A percentile compares a stretch with the other conserved stretches of the same genome.
Evolutionary conservation across 768 basidiomycete genomes (phyloP).

Genomic region (Cystobasidium tubakii): DNA sequence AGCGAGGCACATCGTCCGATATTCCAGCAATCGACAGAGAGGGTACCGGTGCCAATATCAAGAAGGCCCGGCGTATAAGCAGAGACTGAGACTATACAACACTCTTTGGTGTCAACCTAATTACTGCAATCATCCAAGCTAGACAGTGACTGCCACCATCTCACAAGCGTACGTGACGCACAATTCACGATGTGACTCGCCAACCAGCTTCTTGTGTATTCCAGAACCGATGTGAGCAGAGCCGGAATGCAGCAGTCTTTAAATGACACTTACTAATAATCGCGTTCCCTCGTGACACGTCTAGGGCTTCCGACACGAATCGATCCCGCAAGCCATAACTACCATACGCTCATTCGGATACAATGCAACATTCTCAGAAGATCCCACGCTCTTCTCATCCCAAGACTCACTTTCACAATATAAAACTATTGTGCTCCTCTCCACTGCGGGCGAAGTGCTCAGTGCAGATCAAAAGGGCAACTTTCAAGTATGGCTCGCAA

Average conservation of each 20-base stretch:
- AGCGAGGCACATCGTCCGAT: not conserved
- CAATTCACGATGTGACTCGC: not conserved
- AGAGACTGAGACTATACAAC: not conserved
- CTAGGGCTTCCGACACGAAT: conserved; percentile 19
- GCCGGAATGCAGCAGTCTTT: too few relatives aligned
- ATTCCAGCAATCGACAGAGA: not conserved
- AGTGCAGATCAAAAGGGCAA: conserved; percentile 14
- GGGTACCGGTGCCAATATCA: too few relatives aligned
- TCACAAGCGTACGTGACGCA: not conserved
- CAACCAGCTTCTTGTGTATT: not conserved
- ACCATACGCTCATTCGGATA: conserved; percentile 10
- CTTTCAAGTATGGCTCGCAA: conserved; percentile 8
- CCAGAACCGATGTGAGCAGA: not conserved
- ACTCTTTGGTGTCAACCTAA: too few relatives aligned
- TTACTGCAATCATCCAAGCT: too few relatives aligned
- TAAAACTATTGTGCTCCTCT: not conserved
- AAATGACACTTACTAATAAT: too few relatives aligned
- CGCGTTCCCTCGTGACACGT: too few relatives aligned
- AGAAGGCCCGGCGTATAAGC: not conserved
- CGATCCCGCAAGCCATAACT: not conserved
- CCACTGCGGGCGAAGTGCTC: conserved; percentile 5
- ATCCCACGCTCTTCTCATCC: not conserved
- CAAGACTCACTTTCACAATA: conserved; percentile 37
- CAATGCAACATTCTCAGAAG: conserved; percentile 21
- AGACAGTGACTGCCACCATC: too few relatives aligned